Evolutionary conservation across 345 rosid genomes (phyloP), one percentile per base, ranked within the genome.

Genomic region (Sisymbrium altissimum): DNA sequence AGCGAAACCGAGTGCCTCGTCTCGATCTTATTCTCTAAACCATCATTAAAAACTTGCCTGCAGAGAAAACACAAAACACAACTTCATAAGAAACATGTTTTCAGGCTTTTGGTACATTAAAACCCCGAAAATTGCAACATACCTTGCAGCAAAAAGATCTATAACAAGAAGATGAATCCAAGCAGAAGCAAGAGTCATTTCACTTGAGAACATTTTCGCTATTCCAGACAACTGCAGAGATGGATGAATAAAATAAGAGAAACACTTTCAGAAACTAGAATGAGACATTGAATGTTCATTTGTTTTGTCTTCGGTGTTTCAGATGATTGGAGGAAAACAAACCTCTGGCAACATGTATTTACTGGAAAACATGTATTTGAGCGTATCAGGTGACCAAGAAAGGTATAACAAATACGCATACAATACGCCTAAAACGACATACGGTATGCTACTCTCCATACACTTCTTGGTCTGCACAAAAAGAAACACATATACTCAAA

Each of bases 91-190:
- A 15, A 33, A 61, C 69, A 41, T 5, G 10, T 53, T 17, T n/a
- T 18, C 15, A 45, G 25, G 17, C 25, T 18, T 18, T 10, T 4
- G 35, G 27, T 11, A 41, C 38, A 11, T 67, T 18, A 41, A 35
- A 33, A 43, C 6, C 6, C 6, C 1, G 9, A 27, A 19, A 18
- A 25, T 39, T 40, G 40, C 38, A 18, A 60, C 25, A 38, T 49
- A 94, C 97, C 97, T 87, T 45, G 99, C 99, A 10, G 99, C 97
- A 30, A 86, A 95, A 68, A 91, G 99, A 83, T 95, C 97, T 6
- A 95, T 65, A 41, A 84, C 86, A 61, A 95, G 79, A 52, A 89
- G 85, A 82, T 91, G 97, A 87, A 95, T 88, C 99, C 99, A 95
- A 9, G 91, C 97, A 61, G 99, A 95, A 81, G 97, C 86, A 78